Evolutionary conservation across 768 basidiomycete genomes (phyloP), one percentile per base, ranked within the genome.

Genomic region (Serendipita sp.): DNA sequence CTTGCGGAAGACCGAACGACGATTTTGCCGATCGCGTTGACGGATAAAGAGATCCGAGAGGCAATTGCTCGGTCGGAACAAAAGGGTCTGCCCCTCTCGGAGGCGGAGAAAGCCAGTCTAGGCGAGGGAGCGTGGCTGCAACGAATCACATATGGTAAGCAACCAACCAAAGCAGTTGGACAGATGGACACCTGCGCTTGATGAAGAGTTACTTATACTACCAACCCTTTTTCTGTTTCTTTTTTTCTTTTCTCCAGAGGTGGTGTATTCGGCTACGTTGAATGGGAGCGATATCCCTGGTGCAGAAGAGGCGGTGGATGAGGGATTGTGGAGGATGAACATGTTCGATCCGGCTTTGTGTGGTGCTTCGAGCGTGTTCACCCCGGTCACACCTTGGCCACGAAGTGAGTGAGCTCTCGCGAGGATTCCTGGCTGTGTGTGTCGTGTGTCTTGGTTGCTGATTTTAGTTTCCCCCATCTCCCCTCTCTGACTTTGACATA

Each of bases 111-210:
- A 8, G n/a, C 7, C 8, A 8, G 8, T 5, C n/a, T 32, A n/a
- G 48, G n/a, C 7, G 48, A 51, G 48, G 56, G 56, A 5, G n/a
- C 56, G 56, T 60, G 56, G 56, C 56, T 60, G 30, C 56, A 60
- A 32, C 4, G 56, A n/a, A n/a, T 34, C 10, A 1, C 32, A 1
- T 38, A 60, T 37, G 56, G 56, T 60, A 32, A 28, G 56, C n/a
- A 5, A 8, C 1, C n/a, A 8, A 8, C 45, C 45, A 1, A 13
- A 13, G 45, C 45, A 46, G 11, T 13, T 13, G 11, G 11, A 18
- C 11, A 18, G 45, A 46, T 13, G 45, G 1, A 18, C 45, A 13
- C 45, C 45, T 13, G 18, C 18, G 1, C 11, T 46, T 46, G 1
- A 46, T 18, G 45, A 18, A 11, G 11, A 46, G 1, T 46, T 46